phyloP scores from a whole-genome alignment of 2,329 filamentous ascomycete genomes.

The Zymoseptoria crescenta region DNA sequence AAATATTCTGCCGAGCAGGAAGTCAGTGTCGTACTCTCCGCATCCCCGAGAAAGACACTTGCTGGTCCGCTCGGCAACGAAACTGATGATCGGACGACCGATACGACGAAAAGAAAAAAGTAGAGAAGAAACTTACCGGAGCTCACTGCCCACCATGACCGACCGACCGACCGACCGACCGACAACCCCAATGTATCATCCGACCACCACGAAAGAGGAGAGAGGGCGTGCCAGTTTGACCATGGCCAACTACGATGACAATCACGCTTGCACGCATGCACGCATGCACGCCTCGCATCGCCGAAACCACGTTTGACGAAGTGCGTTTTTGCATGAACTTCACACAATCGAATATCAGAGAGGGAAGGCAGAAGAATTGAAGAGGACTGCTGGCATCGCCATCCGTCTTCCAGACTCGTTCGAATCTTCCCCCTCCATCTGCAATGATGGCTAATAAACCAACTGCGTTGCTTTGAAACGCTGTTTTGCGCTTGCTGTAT shows the following conservation, averaged over 20 bases:
- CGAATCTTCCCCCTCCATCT: background rate
- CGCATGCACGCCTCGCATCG: background rate
- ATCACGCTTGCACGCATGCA: background rate
- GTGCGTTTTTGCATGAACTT: background rate
- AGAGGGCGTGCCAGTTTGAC: background rate
- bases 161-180: constrained; percentile 3
- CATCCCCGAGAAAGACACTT: background rate
- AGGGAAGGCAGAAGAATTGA: background rate
- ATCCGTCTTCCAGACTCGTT: background rate
- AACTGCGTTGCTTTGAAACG: background rate
- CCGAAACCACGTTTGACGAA: background rate
- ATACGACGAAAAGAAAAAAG: constrained; percentile 15
- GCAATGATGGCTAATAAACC: background rate
- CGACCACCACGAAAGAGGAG: background rate
- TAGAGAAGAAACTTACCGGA: constrained; percentile 15
- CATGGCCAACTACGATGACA: background rate
- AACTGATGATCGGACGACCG: constrained; percentile 16
- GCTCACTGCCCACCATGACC: constrained; percentile 11
- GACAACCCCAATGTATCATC: background rate
- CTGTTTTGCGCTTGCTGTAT: background rate
- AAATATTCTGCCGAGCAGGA: background rate
- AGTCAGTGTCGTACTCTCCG: constrained; percentile 4
- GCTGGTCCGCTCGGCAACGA: constrained; percentile 9
- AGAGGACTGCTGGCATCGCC: background rate
- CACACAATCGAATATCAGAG: background rate